phyloP scores from a whole-genome alignment of 2,329 filamentous ascomycete species.

The Diaporthe velutina region DNA sequence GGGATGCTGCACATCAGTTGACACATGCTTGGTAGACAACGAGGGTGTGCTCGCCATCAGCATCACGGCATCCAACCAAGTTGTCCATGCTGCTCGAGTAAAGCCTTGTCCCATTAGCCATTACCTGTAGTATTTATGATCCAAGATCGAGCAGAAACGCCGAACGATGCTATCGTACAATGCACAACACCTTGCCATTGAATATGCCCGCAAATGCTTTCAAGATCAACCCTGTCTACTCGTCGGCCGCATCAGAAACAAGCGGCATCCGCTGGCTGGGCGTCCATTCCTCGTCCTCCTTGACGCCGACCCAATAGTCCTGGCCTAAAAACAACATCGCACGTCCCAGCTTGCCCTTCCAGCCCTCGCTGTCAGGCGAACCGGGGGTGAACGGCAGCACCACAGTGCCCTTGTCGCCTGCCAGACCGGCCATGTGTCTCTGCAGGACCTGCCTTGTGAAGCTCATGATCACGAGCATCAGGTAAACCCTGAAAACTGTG shows the following conservation, averaged over 20 bases:
- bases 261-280: constrained; percentile 57
- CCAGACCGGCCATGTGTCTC: constrained; percentile 69
- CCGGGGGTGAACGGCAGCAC: constrained; percentile 73
- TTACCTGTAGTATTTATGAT: background rate
- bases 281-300: constrained; percentile 77
- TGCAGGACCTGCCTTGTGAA: constrained; percentile 84
- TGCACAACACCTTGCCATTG: background rate
- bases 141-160: constrained; percentile 15
- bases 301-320: constrained; percentile 81
- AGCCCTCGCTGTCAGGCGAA: constrained; percentile 82
- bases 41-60: background rate
- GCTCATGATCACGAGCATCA: constrained; percentile 85
- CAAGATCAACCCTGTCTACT: background rate
- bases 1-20: background rate
- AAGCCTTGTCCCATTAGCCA: constrained; percentile 21
- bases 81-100: background rate
- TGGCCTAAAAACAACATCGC: constrained; percentile 80
- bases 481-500: constrained; percentile 84
- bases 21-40: background rate
- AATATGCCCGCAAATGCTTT: background rate
- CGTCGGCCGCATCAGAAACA: background rate
- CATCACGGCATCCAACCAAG: background rate
- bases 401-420: constrained; percentile 39
- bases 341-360: constrained; percentile 83
- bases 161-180: constrained; percentile 32